phyloP scores from a whole-genome alignment of 805 yeast genomes.

The Kazachstania bromeliacearum region DNA sequence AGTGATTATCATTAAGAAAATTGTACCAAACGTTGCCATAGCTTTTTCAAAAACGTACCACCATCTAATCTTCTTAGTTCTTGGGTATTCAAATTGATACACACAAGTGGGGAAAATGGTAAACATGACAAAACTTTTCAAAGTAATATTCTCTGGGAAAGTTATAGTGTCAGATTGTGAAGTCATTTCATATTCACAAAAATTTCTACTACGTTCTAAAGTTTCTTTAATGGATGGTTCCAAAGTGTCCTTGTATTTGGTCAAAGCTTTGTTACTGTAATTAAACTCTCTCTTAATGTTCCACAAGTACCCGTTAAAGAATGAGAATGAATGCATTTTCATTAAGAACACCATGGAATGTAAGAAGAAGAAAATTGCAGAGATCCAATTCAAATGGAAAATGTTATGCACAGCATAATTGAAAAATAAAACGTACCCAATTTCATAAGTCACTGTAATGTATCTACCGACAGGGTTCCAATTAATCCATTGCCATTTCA shows the following conservation, averaged over 20 bases:
- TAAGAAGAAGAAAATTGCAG: conserved; percentile 70
- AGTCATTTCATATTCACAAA: conserved; percentile 64
- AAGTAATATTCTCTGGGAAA: conserved; percentile 69
- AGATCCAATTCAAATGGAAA: conserved; percentile 74
- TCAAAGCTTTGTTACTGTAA: conserved; percentile 38
- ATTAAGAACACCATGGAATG: conserved; percentile 81
- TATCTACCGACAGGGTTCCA: conserved; percentile 64
- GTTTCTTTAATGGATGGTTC: conserved; percentile 24
- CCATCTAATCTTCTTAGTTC: conserved; percentile 63
- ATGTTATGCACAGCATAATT: conserved; percentile 39
- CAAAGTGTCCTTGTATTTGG: conserved; percentile 29
- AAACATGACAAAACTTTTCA: conserved; percentile 59
- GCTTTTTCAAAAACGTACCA: conserved; percentile 57
- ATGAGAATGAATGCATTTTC: conserved; percentile 93
- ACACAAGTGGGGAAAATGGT: conserved; percentile 86
- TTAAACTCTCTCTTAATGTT: conserved; percentile 44
- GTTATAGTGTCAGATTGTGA: conserved; percentile 36
- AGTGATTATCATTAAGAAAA: conserved; percentile 67
- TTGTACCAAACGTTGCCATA: conserved; percentile 79
- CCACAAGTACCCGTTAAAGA: conserved; percentile 88
- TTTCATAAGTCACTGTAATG: conserved; percentile 49
- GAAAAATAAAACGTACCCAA: conserved; percentile 43
- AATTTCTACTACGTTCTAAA: conserved; percentile 44
- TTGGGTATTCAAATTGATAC: conserved; percentile 73
- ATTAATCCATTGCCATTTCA: conserved; percentile 35